A percentile compares a stretch with the other conserved stretches of the same genome.
These are phyloP conservation scores for Zea luxurians DNA, from an alignment of 176 grass and related monocot species.

Conservation along the genomic window DNA sequence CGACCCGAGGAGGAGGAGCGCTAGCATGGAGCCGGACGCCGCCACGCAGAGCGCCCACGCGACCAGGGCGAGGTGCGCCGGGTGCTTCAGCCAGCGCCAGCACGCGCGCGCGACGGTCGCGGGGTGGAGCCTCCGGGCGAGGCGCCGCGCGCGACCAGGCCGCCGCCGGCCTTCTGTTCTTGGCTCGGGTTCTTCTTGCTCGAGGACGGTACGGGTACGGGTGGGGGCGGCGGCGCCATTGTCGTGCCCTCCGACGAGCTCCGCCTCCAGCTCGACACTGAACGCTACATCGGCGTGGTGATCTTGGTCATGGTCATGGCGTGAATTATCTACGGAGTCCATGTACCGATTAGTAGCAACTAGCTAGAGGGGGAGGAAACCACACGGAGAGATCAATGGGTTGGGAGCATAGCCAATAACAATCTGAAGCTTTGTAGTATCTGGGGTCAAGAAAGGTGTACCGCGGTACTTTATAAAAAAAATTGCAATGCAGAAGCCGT, in stretches of 20 bases:
- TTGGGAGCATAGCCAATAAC: background rate
- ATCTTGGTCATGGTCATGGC: background rate
- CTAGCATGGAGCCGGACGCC: constrained; percentile 51
- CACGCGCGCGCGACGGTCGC: constrained; percentile 25
- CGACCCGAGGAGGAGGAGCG: constrained; percentile 56
- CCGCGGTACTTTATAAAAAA: background rate
- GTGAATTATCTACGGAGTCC: constrained; percentile 8
- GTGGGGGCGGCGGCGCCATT: background rate
- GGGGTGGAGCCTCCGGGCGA: constrained; percentile 46
- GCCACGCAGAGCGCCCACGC: constrained; percentile 70
- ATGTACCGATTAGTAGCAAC: background rate
- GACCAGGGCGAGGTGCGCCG: constrained; percentile 55
- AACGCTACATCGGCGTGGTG: background rate
- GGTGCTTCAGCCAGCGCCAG: constrained; percentile 60
- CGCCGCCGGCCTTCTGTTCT: background rate
- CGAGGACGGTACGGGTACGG: too few species aligned
- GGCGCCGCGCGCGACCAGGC: background rate
- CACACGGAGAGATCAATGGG: background rate
- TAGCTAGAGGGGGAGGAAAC: too few species aligned
- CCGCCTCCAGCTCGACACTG: background rate
- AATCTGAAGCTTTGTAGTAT: background rate
- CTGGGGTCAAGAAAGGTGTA: constrained; percentile 22
- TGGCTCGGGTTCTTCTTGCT: background rate
- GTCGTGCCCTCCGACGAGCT: background rate
- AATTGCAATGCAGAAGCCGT: background rate